Evolutionary conservation across 208 protist genomes (phyloP), one percentile per base, ranked within the genome.

Genomic region (Leishmania amazonensis): DNA sequence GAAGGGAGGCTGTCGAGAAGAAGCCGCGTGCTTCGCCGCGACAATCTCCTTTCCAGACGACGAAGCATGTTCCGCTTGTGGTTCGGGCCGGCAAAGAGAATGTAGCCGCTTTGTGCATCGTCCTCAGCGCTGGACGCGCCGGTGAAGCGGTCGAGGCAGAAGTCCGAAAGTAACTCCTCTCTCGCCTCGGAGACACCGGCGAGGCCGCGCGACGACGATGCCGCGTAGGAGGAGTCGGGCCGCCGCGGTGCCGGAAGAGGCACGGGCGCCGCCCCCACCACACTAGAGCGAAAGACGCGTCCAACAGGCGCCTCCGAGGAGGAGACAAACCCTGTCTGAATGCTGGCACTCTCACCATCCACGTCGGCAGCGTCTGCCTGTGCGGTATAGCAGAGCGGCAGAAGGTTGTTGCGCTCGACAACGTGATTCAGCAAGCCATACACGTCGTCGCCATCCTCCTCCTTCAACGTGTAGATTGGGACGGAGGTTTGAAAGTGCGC

Each of bases 391-490:
- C 91, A 95, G 35, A 97, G 79, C 3, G 95, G 94, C 62, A 89
- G 81, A 4, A 97, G 78, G 62, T 96, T 88, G 82, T 98, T 97
- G 64, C 94, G 82, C 75, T 93, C 81, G 24, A 92, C 74, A 53
- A 97, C 80, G 81, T 97, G 95, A 76, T 98, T 98, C 40, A 98
- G 72, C 89, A 98, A 85, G 9, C 89, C 93, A 76, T 96, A 94
- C 21, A 95, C 93, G 83, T 97, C 87, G 76, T 98, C 95, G 28
- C 95, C 95, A 82, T 98, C 94, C 79, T 97, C 95, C 42, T 97
- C 94, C 21, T 85, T 85, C 24, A 98, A 81, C 0, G 87, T 92
- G 81, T 97, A 97, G 74, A 98, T 95, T 6, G 94, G 94, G 6
- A 96, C 93, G 31, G 86, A 81, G 0, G 81, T 83, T 68, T 97